phyloP scores from a whole-genome alignment of 2,329 filamentous ascomycete species.

The Diaporthe nobilis region DNA sequence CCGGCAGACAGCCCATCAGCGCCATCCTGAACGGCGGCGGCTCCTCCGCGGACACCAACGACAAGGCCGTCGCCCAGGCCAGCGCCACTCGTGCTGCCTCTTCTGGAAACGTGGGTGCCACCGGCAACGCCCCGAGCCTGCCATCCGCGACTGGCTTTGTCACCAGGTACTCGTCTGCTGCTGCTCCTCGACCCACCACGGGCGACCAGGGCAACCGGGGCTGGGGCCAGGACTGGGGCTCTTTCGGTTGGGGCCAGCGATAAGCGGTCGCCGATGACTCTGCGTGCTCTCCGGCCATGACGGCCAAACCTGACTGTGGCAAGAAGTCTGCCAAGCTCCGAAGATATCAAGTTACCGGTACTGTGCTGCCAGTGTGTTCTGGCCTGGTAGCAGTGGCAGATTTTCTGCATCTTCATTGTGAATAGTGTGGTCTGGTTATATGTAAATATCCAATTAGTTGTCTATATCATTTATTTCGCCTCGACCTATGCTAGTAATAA shows the following conservation, averaged over 20 bases:
- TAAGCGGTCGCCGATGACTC: background rate
- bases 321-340: constrained; percentile 10
- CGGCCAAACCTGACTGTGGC: background rate
- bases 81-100: constrained; percentile 1
- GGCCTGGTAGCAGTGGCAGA: background rate
- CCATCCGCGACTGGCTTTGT: constrained; percentile 7
- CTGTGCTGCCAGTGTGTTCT: background rate
- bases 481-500: too few relatives aligned
- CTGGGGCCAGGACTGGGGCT: constrained; percentile 25
- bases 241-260: constrained; percentile 6
- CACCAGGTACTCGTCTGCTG: constrained; percentile 21
- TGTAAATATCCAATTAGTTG: constrained; percentile 17
- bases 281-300: background rate
- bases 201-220: background rate
- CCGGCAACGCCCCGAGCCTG: background rate
- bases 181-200: constrained; percentile 9
- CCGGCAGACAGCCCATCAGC: constrained; percentile 37
- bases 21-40: constrained; percentile 35
- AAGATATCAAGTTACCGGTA: background rate
- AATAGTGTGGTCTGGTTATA: background rate
- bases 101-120: background rate
- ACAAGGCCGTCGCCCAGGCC: constrained; percentile 15
- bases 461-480: background rate
- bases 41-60: constrained; percentile 13
- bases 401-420: background rate